These are phyloP conservation scores for Metschnikowia aberdeeniae DNA, from an alignment of 805 yeast genomes.

Conservation along the genomic window DNA sequence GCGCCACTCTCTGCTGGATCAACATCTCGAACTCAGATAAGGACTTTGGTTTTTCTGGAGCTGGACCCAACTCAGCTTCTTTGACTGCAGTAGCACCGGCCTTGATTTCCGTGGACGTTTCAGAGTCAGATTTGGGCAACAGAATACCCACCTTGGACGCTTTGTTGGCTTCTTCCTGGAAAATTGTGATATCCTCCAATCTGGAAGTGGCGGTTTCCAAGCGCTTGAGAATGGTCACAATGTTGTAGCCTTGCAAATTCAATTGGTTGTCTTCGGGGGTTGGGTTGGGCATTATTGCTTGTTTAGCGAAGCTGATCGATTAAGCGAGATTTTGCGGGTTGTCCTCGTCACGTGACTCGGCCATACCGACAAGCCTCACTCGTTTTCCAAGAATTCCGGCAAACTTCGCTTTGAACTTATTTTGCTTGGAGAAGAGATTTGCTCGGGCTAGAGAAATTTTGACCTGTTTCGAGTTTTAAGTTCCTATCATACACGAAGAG, in stretches of 20 bases:
- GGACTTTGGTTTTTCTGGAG: conserved; percentile 36
- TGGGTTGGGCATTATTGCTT: conserved; percentile 17
- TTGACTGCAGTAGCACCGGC: conserved; percentile 13
- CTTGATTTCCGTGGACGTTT: conserved; percentile 7
- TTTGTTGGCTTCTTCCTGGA: conserved; percentile 58
- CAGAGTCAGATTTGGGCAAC: not conserved
- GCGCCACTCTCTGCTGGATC: conserved; percentile 49
- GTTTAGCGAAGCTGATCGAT: not conserved
- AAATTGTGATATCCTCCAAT: conserved; percentile 80
- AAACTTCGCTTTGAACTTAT: not conserved
- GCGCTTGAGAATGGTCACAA: conserved; percentile 67
- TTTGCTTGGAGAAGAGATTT: no score
- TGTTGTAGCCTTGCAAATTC: conserved; percentile 77
- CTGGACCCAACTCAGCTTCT: conserved; percentile 16
- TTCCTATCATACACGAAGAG: not conserved
- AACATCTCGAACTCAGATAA: conserved; percentile 53
- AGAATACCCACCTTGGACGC: conserved; percentile 9
- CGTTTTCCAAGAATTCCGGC: not conserved
- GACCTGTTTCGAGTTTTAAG: no score
- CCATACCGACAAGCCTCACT: not conserved
- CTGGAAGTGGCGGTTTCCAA: conserved; percentile 93
- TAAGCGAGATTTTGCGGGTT: conserved; percentile 1
- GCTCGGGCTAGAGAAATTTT: no score
- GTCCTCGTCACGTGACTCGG: conserved; percentile 8
- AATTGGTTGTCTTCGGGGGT: conserved; percentile 42